A percentile compares a stretch with the other conserved stretches of the same genome.
phyloP scores from a whole-genome alignment of 2,329 filamentous ascomycete genomes.

The Phyllosticta capitalensis region DNA sequence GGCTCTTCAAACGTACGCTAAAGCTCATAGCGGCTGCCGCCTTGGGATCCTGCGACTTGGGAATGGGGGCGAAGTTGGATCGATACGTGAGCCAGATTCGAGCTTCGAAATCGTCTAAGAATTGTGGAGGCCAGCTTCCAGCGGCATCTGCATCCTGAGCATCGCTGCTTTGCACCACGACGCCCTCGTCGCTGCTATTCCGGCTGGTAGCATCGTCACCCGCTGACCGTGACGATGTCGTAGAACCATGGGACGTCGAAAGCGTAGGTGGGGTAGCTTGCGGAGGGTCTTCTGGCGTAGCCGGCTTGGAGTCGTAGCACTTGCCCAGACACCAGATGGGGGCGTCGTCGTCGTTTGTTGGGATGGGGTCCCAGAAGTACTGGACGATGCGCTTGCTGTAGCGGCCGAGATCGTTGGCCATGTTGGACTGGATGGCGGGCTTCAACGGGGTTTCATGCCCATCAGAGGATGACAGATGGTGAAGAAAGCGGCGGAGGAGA shows the following conservation, averaged over 20 bases:
- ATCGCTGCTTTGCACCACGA: slow-evolving; percentile 39
- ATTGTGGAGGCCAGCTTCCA: slow-evolving; percentile 69
- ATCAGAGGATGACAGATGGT: neutral
- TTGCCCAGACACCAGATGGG: slow-evolving; percentile 77
- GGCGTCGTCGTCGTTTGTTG: slow-evolving; percentile 62
- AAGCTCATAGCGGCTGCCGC: slow-evolving; percentile 66
- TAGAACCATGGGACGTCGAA: slow-evolving; percentile 13
- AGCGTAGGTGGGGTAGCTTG: slow-evolving; percentile 6
- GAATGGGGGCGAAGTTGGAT: slow-evolving; percentile 73
- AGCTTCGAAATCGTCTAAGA: slow-evolving; percentile 88
- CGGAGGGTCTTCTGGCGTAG: slow-evolving; percentile 15
- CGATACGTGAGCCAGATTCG: slow-evolving; percentile 95
- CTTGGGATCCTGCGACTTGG: slow-evolving; percentile 65
- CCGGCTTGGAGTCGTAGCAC: slow-evolving; percentile 40
- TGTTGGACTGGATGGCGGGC: slow-evolving; percentile 21
- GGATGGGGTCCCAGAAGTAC: slow-evolving; percentile 86
- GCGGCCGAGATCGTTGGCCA: slow-evolving; percentile 65
- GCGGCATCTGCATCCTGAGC: slow-evolving; percentile 24
- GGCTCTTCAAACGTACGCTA: slow-evolving; percentile 71
- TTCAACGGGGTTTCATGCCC: slow-evolving; percentile 2
- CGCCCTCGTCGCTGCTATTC: slow-evolving; percentile 59
- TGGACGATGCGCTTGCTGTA: slow-evolving; percentile 71
- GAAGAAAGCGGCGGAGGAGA: neutral
- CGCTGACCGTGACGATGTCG: slow-evolving; percentile 16
- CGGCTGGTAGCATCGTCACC: slow-evolving; percentile 50